phyloP scores from a whole-genome alignment of 371 early-diverging fungal species.

The Mucor velutinosus region DNA sequence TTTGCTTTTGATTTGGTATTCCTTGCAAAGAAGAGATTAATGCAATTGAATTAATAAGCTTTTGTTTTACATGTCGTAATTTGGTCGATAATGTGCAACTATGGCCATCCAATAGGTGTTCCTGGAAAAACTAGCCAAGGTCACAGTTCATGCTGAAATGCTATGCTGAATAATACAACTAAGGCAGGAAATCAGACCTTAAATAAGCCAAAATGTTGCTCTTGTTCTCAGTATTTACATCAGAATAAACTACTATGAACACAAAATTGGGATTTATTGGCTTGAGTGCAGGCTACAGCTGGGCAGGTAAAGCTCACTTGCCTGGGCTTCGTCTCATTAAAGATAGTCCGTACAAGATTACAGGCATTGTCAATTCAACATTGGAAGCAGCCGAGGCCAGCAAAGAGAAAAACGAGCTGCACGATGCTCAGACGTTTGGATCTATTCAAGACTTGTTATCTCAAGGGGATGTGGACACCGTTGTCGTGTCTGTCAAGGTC shows the following conservation, averaged over 20 bases:
- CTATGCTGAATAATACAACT: too few species aligned
- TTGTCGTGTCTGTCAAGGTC: constrained; percentile 3
- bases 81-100: too few species aligned
- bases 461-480: background rate
- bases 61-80: too few species aligned
- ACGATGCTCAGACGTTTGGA: background rate
- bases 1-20: too few species aligned
- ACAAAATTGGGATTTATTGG: background rate
- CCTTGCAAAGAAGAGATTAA: too few species aligned
- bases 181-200: too few species aligned
- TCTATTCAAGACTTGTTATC: background rate
- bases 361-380: background rate
- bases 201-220: too few species aligned
- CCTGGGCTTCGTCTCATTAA: background rate
- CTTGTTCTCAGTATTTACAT: too few species aligned
- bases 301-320: background rate
- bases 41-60: too few species aligned
- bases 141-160: too few species aligned
- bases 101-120: too few species aligned
- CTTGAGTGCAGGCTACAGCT: background rate
- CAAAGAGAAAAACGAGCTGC: background rate
- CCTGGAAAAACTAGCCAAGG: too few species aligned
- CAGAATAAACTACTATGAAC: background rate
- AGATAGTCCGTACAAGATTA: background rate
- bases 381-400: background rate